These are phyloP conservation scores for Chrysosporium queenslandicum DNA, from an alignment of 2,329 filamentous ascomycete genomes.

Conservation along the genomic window DNA sequence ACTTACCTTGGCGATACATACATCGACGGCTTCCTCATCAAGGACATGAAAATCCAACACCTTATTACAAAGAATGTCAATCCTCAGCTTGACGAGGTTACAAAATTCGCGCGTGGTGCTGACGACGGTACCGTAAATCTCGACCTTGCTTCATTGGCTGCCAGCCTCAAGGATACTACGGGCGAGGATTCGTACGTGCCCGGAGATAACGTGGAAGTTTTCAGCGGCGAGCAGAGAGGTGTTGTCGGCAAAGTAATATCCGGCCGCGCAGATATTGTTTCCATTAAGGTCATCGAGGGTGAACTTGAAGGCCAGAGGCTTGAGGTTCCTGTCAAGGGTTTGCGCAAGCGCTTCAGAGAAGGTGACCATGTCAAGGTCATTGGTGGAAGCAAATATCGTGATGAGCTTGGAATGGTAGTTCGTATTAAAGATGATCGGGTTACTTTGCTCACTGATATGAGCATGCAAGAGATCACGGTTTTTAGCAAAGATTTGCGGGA, in stretches of 20 bases:
- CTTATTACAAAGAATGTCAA: constrained; percentile 83
- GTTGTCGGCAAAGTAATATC: constrained; percentile 76
- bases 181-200: constrained; percentile 76
- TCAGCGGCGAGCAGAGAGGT: constrained; percentile 87
- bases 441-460: constrained; percentile 85
- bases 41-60: constrained; percentile 82
- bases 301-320: constrained; percentile 73
- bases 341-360: constrained; percentile 83
- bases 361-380: constrained; percentile 99
- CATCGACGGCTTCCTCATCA: constrained; percentile 83
- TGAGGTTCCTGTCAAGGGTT: constrained; percentile 81
- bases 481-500: constrained; percentile 95
- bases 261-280: constrained; percentile 85
- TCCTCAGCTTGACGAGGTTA: constrained; percentile 87
- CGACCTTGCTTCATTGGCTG: constrained; percentile 80
- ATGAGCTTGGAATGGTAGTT: constrained; percentile 95
- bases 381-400: constrained; percentile 83
- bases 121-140: constrained; percentile 91
- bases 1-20: constrained; percentile 83
- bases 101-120: constrained; percentile 76
- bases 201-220: constrained; percentile 94
- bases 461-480: constrained; percentile 85
- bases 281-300: constrained; percentile 73
- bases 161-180: constrained; percentile 76
- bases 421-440: constrained; percentile 87